Conservation (phyloP, 176 grass and related monocot genomes). For the Triticum urartu region DNA sequence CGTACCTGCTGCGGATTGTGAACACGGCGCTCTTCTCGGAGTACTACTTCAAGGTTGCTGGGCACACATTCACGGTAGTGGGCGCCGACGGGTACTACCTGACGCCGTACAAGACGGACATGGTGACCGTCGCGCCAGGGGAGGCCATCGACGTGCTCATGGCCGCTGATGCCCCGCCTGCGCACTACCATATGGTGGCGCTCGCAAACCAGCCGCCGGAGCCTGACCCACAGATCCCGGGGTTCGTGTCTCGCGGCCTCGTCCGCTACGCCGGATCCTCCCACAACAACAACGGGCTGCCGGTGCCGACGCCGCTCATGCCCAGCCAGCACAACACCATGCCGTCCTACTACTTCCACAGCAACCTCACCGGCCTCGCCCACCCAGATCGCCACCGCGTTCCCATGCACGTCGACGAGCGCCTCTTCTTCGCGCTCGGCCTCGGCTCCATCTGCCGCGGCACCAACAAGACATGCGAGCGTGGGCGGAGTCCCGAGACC, state of each 20-base stretch:
- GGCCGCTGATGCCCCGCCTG: conserved; percentile 23
- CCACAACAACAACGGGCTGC: conserved; percentile 20
- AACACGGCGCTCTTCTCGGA: conserved; percentile 35
- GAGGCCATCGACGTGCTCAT: conserved; percentile 53
- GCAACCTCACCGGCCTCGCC: conserved; percentile 6
- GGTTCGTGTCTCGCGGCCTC: conserved; percentile 22
- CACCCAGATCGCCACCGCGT: not conserved
- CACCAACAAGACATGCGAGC: not conserved
- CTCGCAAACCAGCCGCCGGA: conserved; percentile 30
- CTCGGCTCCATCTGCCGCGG: conserved; percentile 28
- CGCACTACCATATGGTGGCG: conserved; percentile 30
- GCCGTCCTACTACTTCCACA: conserved; percentile 33
- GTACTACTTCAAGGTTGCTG: not conserved
- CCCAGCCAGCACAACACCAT: conserved; percentile 40
- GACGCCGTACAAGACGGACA: conserved; percentile 43
- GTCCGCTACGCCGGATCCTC: conserved; percentile 14
- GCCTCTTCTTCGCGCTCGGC: conserved; percentile 31
- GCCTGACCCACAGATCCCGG: conserved; percentile 27
- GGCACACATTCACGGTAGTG: conserved; percentile 57
- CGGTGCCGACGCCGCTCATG: conserved; percentile 23
- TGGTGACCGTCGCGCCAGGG: conserved; percentile 41
- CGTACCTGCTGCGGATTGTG: conserved; percentile 50
- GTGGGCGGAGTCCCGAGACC: not conserved
- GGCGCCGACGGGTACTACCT: conserved; percentile 48
- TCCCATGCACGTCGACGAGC: conserved; percentile 33